Percentiles rank a stretch among this genome's conserved stretches.
phyloP scores from a whole-genome alignment of 2,329 filamentous ascomycete species.

The Aspergillus ochraceus region DNA sequence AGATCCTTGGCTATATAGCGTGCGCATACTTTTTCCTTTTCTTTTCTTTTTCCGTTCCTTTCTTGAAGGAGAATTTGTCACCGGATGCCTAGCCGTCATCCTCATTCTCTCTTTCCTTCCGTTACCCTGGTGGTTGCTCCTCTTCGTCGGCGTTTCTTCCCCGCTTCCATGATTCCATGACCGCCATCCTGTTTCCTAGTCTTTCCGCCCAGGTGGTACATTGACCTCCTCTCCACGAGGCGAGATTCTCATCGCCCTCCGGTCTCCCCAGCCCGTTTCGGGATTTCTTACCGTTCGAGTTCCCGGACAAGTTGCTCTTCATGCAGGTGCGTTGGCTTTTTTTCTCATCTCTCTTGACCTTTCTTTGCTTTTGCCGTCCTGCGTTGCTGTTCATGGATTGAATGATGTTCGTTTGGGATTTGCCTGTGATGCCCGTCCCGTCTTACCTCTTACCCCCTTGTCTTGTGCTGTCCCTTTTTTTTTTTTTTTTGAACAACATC shows the following conservation, averaged over 20 bases:
- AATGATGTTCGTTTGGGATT: neutral
- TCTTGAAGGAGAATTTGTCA: slow-evolving; percentile 10
- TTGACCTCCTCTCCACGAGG: slow-evolving; percentile 33
- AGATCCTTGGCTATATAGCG: neutral
- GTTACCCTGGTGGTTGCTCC: slow-evolving; percentile 22
- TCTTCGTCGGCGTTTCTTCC: slow-evolving; percentile 25
- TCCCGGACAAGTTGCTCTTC: slow-evolving; percentile 32
- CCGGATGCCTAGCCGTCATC: slow-evolving; percentile 25
- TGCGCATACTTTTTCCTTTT: slow-evolving; percentile 1
- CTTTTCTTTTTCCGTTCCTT: slow-evolving; percentile 3
- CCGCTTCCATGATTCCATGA: slow-evolving; percentile 43
- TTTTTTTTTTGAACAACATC: neutral
- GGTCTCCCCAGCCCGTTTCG: slow-evolving; percentile 23
- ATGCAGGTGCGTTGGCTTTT: slow-evolving; percentile 39
- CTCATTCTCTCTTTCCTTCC: slow-evolving; percentile 16
- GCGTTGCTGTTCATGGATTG: neutral
- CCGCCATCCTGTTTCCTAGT: slow-evolving; percentile 28
- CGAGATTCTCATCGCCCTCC: slow-evolving; percentile 23
- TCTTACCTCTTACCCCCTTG: neutral
- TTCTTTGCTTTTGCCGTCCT: slow-evolving; percentile 3
- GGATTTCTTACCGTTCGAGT: slow-evolving; percentile 21
- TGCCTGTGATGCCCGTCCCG: neutral
- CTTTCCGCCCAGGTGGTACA: slow-evolving; percentile 38
- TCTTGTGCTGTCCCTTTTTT: neutral
- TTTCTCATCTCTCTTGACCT: neutral